These are phyloP conservation scores for Aristolochia fimbriata DNA, from an alignment of 164 flowering plant species.

Conservation along the genomic window DNA sequence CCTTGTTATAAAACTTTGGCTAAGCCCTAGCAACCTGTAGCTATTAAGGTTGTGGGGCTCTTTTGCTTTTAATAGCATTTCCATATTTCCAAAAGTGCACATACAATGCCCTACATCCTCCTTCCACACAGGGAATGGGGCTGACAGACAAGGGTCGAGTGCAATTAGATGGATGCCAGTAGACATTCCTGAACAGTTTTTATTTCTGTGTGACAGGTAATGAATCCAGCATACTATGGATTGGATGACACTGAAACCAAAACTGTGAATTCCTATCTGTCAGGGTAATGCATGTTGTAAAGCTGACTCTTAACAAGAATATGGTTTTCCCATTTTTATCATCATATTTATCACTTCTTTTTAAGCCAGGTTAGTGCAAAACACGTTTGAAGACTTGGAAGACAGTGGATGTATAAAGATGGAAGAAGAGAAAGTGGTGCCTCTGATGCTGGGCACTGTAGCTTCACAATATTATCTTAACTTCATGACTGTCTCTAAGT, in stretches of 20 bases:
- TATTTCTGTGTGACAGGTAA: constrained; percentile 32
- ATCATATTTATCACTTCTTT: constrained; percentile 1
- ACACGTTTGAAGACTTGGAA: constrained; percentile 89
- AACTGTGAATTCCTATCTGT: constrained; percentile 61
- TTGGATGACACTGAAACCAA: constrained; percentile 61
- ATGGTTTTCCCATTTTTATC: background rate
- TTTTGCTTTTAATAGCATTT: no score
- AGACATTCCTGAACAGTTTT: no score
- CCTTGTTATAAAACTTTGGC: no score
- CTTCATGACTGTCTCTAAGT: constrained; percentile 89
- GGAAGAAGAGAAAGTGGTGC: constrained; percentile 68
- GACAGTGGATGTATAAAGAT: constrained; percentile 91
- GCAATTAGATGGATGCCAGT: no score
- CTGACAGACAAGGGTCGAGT: no score
- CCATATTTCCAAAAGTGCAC: no score
- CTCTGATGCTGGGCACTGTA: constrained; percentile 78
- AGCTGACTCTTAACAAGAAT: no score
- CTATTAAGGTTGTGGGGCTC: no score
- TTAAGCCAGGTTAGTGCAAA: constrained; percentile 63
- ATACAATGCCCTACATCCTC: no score
- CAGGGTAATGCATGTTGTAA: constrained; percentile 41
- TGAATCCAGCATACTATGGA: constrained; percentile 94
- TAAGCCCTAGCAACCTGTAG: no score
- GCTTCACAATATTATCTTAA: constrained; percentile 97
- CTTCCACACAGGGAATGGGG: no score